Percentiles rank a stretch among this genome's conserved stretches.
phyloP scores from a whole-genome alignment of 2,329 filamentous ascomycete species.

The Metarhizium anisopliae region DNA sequence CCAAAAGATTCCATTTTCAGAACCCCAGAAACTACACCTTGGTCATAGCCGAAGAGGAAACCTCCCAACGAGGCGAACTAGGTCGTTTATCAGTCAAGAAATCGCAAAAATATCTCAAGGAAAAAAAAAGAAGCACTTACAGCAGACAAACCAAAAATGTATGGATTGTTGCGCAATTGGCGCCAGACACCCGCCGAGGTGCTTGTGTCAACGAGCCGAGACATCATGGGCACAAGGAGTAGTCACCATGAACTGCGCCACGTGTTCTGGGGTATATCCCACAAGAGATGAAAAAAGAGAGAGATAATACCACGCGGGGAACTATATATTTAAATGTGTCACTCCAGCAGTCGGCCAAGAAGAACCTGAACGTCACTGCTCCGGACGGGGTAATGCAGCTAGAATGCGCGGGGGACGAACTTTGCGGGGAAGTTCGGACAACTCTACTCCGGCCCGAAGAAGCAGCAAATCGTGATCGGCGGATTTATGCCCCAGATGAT shows the following conservation, averaged over 20 bases:
- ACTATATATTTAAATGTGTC: not conserved
- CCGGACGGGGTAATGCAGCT: not conserved
- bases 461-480: not conserved
- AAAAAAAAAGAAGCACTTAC: not conserved
- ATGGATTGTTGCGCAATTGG: constrained; percentile 24
- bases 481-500: not conserved
- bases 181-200: constrained; percentile 9
- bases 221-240: not conserved
- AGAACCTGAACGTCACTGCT: not conserved
- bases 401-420: not conserved
- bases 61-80: constrained; percentile 26
- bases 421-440: not conserved
- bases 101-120: not conserved
- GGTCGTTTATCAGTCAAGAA: not conserved
- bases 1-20: constrained; percentile 36
- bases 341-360: not conserved
- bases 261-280: not conserved
- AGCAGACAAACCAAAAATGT: constrained; percentile 28
- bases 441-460: not conserved
- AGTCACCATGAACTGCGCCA: not conserved
- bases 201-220: not conserved
- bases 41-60: constrained; percentile 41
- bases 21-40: constrained; percentile 38
- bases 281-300: too few species aligned
- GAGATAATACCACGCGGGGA: not conserved